phyloP scores from a whole-genome alignment of 805 yeast species.

The Tetrapisispora iriomotensis region DNA sequence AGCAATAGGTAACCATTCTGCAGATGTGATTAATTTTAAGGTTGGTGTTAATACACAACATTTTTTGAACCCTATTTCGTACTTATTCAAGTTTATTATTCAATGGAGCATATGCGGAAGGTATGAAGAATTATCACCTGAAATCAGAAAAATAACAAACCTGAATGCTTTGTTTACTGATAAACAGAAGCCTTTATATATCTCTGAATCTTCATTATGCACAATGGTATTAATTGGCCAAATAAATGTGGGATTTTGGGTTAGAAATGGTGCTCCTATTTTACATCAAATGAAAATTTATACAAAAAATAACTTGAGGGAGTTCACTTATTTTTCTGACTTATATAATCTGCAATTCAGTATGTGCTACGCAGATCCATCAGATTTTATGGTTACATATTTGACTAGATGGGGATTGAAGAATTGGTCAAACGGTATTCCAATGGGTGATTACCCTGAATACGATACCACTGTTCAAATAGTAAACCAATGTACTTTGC shows the following conservation, averaged over 20 bases:
- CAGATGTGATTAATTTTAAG: constrained; percentile 19
- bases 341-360: constrained; percentile 56
- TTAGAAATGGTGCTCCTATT: constrained; percentile 79
- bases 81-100: constrained; percentile 22
- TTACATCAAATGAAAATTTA: constrained; percentile 73
- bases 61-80: constrained; percentile 27
- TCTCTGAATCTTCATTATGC: constrained; percentile 61
- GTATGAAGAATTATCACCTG: constrained; percentile 15
- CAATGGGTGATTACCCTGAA: constrained; percentile 34
- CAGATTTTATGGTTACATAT: constrained; percentile 45
- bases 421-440: constrained; percentile 41
- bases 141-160: constrained; percentile 11
- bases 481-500: constrained; percentile 69
- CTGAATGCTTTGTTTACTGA: constrained; percentile 14
- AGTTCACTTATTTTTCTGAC: constrained; percentile 74
- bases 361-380: constrained; percentile 47
- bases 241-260: constrained; percentile 87
- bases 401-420: constrained; percentile 61
- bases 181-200: constrained; percentile 12
- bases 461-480: constrained; percentile 41
- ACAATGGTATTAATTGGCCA: constrained; percentile 73
- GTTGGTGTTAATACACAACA: constrained; percentile 27
- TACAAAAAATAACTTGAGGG: constrained; percentile 62
- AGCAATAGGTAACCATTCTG: constrained; percentile 16
- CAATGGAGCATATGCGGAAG: constrained; percentile 30